Conservation (phyloP, 352 stramenopile species). For the Elongisporangium anandrum region DNA sequence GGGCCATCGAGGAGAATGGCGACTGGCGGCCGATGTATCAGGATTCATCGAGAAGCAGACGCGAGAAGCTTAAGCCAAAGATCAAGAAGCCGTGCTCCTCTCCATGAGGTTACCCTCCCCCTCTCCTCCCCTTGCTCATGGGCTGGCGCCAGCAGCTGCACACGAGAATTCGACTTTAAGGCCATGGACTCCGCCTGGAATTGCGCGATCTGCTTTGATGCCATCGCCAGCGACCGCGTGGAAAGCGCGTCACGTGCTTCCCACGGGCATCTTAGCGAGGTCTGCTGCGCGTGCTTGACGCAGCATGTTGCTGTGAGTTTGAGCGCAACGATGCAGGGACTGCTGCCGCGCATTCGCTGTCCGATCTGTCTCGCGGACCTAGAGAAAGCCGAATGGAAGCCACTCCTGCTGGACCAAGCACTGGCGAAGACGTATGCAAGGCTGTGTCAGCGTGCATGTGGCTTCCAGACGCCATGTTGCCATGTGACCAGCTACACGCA, state of each 20-base stretch:
- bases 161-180: background rate
- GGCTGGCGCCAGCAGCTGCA: background rate
- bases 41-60: no score
- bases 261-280: conserved; percentile 8
- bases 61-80: no score
- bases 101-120: no score
- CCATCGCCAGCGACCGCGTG: background rate
- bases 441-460: conserved; percentile 17
- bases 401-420: background rate
- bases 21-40: no score
- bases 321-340: conserved; percentile 22
- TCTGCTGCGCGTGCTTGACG: conserved; percentile 29
- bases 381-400: conserved; percentile 22
- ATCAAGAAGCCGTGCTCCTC: background rate
- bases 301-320: conserved; percentile 19
- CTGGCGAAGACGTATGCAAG: conserved; percentile 6
- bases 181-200: background rate
- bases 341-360: conserved; percentile 35
- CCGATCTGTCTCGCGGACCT: conserved; percentile 28
- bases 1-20: background rate
- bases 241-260: background rate
- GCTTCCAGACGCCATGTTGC: conserved; percentile 20
- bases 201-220: conserved; percentile 32
- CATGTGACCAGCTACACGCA: conserved; percentile 24
- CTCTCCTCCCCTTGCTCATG: background rate